Percentiles rank a stretch among this genome's conserved stretches.
Evolutionary conservation across 345 rosid species (phyloP).

Genomic region (Moricandia arvensis): DNA sequence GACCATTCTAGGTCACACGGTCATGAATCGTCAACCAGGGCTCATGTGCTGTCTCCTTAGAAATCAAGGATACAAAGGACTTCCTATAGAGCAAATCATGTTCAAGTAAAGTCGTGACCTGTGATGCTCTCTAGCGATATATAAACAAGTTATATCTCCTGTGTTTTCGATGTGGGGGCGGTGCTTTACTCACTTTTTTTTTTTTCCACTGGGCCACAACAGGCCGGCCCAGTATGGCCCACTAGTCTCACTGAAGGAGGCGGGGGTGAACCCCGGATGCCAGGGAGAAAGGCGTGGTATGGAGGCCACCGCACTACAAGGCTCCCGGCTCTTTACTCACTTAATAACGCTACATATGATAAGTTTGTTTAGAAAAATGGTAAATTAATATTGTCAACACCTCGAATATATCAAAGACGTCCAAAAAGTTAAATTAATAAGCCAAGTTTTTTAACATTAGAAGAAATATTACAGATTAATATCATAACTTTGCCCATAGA

Average conservation of each 20-base stretch:
- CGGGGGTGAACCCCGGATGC: too few species aligned
- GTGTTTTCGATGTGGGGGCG: conserved; percentile 19
- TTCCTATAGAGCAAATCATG: conserved; percentile 27
- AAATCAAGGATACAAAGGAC: conserved; percentile 23
- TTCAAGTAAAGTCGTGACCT: conserved; percentile 38
- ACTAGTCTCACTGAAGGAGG: too few species aligned
- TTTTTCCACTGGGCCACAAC: too few species aligned
- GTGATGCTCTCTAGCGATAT: accelerated
- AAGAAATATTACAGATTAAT: neutral
- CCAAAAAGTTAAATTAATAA: neutral
- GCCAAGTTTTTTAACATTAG: neutral
- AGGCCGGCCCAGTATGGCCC: too few species aligned
- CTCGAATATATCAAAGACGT: too few species aligned
- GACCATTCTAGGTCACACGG: conserved; percentile 4
- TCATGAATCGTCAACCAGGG: conserved; percentile 14
- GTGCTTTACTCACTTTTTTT: too few species aligned
- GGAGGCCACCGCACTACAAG: too few species aligned
- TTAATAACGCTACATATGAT: neutral
- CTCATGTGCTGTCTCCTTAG: conserved; percentile 23
- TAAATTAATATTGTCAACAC: neutral
- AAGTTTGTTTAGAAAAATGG: neutral
- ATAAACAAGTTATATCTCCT: neutral
- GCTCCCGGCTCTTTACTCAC: neutral
- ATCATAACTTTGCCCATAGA: neutral
- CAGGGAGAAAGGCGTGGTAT: too few species aligned